Evolutionary conservation across 2,329 filamentous ascomycete species (phyloP).

Genomic region (Fonsecaea nubica): DNA sequence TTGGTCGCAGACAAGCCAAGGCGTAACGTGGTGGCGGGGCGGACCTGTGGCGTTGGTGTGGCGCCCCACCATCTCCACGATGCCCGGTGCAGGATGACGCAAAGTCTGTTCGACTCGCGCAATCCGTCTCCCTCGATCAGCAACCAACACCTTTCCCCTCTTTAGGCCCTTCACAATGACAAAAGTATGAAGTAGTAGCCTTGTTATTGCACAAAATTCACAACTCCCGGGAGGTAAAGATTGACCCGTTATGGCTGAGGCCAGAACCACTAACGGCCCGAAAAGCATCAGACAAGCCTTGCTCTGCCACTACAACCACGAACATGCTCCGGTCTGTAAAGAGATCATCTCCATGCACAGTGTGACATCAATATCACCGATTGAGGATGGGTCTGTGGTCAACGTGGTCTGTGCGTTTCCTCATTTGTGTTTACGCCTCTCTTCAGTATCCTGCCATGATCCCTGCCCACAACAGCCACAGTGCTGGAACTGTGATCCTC

Average conservation of each 20-base stretch:
- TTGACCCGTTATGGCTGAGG: not conserved
- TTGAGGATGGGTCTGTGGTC: not conserved
- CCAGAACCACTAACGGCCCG: not conserved
- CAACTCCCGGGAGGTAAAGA: not conserved
- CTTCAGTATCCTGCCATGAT: slow-evolving; percentile 5
- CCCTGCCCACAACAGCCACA: slow-evolving; percentile 28
- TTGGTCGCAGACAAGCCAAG: not conserved
- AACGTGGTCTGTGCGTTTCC: slow-evolving; percentile 1
- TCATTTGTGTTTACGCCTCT: not conserved
- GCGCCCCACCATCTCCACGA: not conserved
- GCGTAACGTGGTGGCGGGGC: not conserved
- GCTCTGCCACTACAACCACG: not conserved
- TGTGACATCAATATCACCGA: not conserved
- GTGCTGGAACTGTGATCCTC: not conserved
- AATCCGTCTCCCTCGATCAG: not conserved
- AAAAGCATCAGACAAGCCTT: not conserved
- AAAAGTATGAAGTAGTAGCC: not conserved
- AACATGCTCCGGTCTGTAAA: not conserved
- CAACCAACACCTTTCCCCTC: not conserved
- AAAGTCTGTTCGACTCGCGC: not conserved
- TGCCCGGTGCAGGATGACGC: not conserved
- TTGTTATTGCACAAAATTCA: not conserved
- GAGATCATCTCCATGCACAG: not conserved
- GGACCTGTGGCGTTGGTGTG: not conserved
- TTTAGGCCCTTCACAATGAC: not conserved